Evolutionary conservation across 352 stramenopile species (phyloP).

Genomic region (Globisporangium nodosum): DNA sequence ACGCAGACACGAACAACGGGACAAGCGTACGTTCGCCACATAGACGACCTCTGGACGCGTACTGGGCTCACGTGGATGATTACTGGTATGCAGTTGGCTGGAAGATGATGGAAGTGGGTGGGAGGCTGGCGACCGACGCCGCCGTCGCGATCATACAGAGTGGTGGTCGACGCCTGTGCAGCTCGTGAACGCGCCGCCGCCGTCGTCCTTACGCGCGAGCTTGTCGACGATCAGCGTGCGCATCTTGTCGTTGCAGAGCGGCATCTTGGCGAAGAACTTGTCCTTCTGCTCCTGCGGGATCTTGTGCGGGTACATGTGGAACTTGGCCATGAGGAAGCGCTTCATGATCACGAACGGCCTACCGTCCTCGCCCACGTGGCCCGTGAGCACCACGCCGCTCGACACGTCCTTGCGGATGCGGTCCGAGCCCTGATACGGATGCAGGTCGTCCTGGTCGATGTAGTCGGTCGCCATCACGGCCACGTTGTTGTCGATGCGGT

Average conservation of each 20-base stretch:
- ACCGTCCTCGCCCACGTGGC: conserved; percentile 49
- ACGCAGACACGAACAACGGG: too few relatives aligned
- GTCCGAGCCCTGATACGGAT: conserved; percentile 62
- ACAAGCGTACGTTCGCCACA: too few relatives aligned
- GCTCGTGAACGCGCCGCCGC: neutral
- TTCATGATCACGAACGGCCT: conserved; percentile 78
- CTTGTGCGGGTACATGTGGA: conserved; percentile 76
- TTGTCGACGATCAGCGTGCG: conserved; percentile 52
- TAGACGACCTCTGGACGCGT: too few relatives aligned
- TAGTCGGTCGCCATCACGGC: conserved; percentile 67
- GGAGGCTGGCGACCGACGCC: too few relatives aligned
- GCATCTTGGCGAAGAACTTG: conserved; percentile 57
- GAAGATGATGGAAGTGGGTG: too few relatives aligned
- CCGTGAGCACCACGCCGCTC: conserved; percentile 62
- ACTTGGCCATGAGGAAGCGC: conserved; percentile 73
- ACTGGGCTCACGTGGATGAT: neutral
- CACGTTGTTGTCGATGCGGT: conserved; percentile 52
- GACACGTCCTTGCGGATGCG: conserved; percentile 75
- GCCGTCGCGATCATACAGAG: neutral
- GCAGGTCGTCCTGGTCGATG: conserved; percentile 73
- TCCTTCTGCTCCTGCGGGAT: conserved; percentile 53
- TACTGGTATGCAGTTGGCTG: neutral
- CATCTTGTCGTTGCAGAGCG: conserved; percentile 56
- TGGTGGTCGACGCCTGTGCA: neutral
- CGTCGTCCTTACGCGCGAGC: conserved; percentile 16